Evolutionary conservation across 345 rosid species (phyloP).

Genomic region (Odontarrhena argentea): DNA sequence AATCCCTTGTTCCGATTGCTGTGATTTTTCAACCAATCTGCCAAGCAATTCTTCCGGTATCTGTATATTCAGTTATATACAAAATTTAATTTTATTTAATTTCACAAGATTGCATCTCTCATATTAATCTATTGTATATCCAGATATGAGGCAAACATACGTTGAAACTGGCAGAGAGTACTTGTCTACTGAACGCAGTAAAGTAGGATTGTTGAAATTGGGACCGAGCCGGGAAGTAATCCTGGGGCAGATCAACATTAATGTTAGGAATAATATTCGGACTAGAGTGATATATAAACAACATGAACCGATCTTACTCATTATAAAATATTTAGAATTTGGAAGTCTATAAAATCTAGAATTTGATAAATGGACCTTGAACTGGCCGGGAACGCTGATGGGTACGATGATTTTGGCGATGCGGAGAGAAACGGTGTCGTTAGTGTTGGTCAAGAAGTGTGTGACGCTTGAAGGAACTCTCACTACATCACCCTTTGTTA

Average conservation of each 20-base stretch:
- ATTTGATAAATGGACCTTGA: conserved; percentile 35
- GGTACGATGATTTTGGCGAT: conserved; percentile 41
- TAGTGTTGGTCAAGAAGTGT: conserved; percentile 41
- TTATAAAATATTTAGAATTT: too few relatives aligned
- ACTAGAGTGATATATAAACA: too few relatives aligned
- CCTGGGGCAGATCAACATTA: conserved; percentile 26
- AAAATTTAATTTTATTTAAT: neutral
- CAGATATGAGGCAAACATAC: conserved; percentile 27
- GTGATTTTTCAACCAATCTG: conserved; percentile 36
- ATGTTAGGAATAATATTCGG: too few relatives aligned
- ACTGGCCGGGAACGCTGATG: conserved; percentile 42
- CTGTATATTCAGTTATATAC: conserved; percentile 23
- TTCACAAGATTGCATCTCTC: neutral
- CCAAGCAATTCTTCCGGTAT: conserved; percentile 48
- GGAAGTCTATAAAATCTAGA: too few relatives aligned
- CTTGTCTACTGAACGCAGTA: conserved; percentile 43
- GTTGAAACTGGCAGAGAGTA: conserved; percentile 52
- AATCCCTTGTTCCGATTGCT: conserved; percentile 35
- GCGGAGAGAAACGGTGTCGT: conserved; percentile 39
- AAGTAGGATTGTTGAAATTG: conserved; percentile 45
- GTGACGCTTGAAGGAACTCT: conserved; percentile 45
- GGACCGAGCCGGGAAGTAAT: conserved; percentile 40
- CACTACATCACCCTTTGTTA: conserved; percentile 48
- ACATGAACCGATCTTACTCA: too few relatives aligned
- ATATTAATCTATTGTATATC: too few relatives aligned